Base-by-base conservation (phyloP, 768 basidiomycete species). In the Macrolepiota fuliginosa region DNA sequence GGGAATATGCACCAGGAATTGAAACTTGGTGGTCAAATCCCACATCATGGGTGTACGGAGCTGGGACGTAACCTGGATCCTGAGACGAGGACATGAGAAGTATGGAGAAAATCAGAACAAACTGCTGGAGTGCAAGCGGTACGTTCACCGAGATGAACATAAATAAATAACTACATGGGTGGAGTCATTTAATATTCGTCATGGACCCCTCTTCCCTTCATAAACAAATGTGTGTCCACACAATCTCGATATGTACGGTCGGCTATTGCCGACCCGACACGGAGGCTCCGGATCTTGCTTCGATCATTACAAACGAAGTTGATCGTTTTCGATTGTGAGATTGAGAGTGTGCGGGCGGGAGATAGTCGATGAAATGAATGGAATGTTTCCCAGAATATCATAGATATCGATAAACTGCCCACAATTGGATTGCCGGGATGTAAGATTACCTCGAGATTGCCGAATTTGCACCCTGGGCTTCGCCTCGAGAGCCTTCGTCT, bases 31-130 rank as follows among this genome's bases (percentile, higher is more conserved):
- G 15, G 11, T 32, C 29, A 12, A 22, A 2, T 17, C 11, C 45
- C 10, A 13, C 11, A 27, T 57, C 56, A 13, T 57, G 42, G 3
- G 15, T 49, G 27, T 57, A 57, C n/a, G 2, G 42, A n/a, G 52
- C 27, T 17, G 45, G 53, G 11, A 51, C 39, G 35, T 27, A 61
- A 25, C 24, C 45, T 56, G 51, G 49, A 52, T 71, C 67, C 54
- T 67, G 66, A 29, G 65, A 32, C 29, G 7, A 12, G 68, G 39
- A 32, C 29, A 32, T n/a, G n/a, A n/a, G n/a, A n/a, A n/a, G n/a
- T n/a, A n/a, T 40, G 39, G 39, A 40, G 39, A 17, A 7, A 40
- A 40, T 40, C n/a, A 40, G 13, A 40, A 40, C 39, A 40, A 40
- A 3, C 39, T 40, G 11, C 39, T 13, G 13, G 13, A 17, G 15